phyloP scores from a whole-genome alignment of 2,329 filamentous ascomycete species.

The Didymella glomerata region DNA sequence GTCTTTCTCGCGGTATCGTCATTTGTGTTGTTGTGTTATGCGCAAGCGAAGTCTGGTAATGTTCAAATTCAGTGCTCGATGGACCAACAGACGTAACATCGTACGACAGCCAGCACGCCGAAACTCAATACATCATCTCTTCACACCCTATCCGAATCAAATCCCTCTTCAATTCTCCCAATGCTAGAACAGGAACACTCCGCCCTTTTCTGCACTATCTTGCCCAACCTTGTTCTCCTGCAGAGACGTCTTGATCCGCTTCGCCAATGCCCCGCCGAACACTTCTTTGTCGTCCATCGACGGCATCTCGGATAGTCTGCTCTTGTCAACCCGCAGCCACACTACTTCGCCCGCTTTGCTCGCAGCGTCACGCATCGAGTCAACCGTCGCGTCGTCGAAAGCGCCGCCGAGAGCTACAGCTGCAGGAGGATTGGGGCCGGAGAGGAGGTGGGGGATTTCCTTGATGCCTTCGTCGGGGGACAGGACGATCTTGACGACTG shows the following conservation, averaged over 20 bases:
- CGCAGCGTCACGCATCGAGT: not conserved
- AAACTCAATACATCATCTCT: too few relatives aligned
- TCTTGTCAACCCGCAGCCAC: not conserved
- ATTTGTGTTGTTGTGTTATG: too few relatives aligned
- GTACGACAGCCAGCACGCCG: too few relatives aligned
- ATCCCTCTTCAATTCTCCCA: too few relatives aligned
- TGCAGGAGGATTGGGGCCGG: not conserved
- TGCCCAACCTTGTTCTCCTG: not conserved
- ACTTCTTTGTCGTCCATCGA: not conserved
- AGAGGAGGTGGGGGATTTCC: not conserved
- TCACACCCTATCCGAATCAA: too few relatives aligned
- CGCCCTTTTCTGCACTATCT: not conserved
- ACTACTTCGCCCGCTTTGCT: not conserved
- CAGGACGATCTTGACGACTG: not conserved
- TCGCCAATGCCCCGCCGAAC: not conserved
- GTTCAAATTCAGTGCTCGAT: too few relatives aligned
- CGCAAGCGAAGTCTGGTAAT: too few relatives aligned
- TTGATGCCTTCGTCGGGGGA: not conserved
- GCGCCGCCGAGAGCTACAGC: not conserved
- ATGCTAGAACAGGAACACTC: not conserved
- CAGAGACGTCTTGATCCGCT: not conserved
- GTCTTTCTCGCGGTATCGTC: too few relatives aligned
- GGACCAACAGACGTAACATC: too few relatives aligned
- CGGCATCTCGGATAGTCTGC: not conserved
- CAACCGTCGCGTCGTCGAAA: not conserved